A percentile compares a stretch with the other conserved stretches of the same genome.
Evolutionary conservation across 106 monocot species (phyloP).

Genomic region (Iris macrosiphon): DNA sequence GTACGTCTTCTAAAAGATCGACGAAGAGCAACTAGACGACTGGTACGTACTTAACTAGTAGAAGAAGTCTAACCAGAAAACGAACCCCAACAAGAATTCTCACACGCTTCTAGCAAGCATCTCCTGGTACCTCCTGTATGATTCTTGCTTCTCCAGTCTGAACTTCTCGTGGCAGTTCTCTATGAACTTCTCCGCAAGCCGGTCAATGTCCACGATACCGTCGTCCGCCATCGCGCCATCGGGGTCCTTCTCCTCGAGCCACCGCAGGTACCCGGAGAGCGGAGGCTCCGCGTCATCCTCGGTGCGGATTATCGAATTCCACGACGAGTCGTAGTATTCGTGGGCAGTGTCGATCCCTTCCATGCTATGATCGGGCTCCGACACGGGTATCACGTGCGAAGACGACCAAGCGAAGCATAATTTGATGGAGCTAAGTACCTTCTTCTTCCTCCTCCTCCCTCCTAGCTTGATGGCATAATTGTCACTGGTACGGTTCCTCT

Average conservation of each 20-base stretch:
- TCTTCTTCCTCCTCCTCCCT: constrained; percentile 19
- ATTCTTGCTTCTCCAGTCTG: constrained; percentile 86
- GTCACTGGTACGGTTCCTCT: background rate
- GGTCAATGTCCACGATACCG: constrained; percentile 46
- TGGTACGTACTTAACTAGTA: too few species aligned
- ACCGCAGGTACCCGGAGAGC: constrained; percentile 48
- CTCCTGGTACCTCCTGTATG: constrained; percentile 81
- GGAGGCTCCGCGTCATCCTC: constrained; percentile 10
- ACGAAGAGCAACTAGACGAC: too few species aligned
- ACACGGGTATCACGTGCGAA: constrained; percentile 36
- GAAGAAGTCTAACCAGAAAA: too few species aligned
- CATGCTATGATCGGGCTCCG: constrained; percentile 13
- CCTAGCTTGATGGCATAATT: constrained; percentile 9
- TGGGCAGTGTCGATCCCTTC: constrained; percentile 11
- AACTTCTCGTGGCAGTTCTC: constrained; percentile 84
- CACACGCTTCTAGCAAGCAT: constrained; percentile 82
- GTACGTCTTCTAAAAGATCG: too few species aligned
- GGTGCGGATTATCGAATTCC: constrained; percentile 46
- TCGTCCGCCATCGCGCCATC: background rate
- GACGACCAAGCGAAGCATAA: constrained; percentile 28
- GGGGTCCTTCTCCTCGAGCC: constrained; percentile 47
- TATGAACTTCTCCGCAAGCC: constrained; percentile 80
- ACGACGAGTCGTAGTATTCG: constrained; percentile 42
- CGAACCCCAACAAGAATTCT: too few species aligned
- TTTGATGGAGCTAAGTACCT: constrained; percentile 13